A percentile compares a stretch with the other conserved stretches of the same genome.
These are phyloP conservation scores for Trichoderma endophyticum DNA, from an alignment of 2,329 filamentous ascomycete species.

Conservation along the genomic window DNA sequence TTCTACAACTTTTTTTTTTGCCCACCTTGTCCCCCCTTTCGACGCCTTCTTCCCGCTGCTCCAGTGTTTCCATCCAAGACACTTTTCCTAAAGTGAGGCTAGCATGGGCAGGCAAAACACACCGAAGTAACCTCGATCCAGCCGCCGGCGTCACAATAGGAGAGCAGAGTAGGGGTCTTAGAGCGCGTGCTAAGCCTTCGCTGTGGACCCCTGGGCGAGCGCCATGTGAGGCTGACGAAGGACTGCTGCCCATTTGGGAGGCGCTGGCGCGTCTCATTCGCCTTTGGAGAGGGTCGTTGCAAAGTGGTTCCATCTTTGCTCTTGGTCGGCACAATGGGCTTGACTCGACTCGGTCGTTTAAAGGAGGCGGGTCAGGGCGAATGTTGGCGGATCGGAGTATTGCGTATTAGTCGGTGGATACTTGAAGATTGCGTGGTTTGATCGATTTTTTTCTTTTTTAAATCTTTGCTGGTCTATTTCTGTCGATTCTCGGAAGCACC, in stretches of 20 bases:
- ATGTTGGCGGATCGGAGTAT: background rate
- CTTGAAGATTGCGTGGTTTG: background rate
- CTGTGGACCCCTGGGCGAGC: background rate
- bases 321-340: background rate
- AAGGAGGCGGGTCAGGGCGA: background rate
- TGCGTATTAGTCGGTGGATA: background rate
- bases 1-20: background rate
- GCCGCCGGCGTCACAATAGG: background rate
- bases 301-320: background rate
- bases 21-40: background rate
- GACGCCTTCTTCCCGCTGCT: background rate
- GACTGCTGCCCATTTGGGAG: slow-evolving; percentile 13
- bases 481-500: background rate
- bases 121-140: background rate
- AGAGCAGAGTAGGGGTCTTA: background rate
- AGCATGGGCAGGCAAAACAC: background rate
- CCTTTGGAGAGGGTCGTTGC: background rate
- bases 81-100: slow-evolving; percentile 16
- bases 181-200: background rate
- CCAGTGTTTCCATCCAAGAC: slow-evolving; percentile 3
- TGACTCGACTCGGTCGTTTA: background rate
- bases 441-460: background rate
- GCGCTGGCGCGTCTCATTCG: slow-evolving; percentile 11
- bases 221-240: slow-evolving; percentile 10
- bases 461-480: background rate